Conservation (phyloP, 495 filamentous ascomycete genomes). For the Aspergillus sclerotiicarbonarius region DNA sequence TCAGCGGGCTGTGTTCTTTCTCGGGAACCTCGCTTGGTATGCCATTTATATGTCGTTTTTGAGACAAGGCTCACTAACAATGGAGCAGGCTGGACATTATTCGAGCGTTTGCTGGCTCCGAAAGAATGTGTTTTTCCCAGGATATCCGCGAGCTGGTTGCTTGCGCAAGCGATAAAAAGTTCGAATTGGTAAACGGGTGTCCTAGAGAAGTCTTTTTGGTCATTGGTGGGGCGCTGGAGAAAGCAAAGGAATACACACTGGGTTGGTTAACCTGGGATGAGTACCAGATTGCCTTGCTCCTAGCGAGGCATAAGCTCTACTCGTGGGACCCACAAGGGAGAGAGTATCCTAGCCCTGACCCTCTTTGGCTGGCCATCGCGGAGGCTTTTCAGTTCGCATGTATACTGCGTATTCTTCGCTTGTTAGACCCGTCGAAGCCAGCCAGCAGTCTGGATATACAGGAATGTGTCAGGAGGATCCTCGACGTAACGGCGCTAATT, state of each 20-base stretch:
- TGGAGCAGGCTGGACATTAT: conserved; percentile 36
- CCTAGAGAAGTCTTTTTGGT: conserved; percentile 35
- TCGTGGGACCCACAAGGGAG: conserved; percentile 26
- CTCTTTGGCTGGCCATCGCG: conserved; percentile 31
- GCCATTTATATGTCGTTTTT: background rate
- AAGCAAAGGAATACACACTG: conserved; percentile 29
- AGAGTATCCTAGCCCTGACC: conserved; percentile 28
- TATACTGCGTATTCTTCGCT: conserved; percentile 33
- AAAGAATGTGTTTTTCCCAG: conserved; percentile 34
- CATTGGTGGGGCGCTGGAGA: conserved; percentile 33
- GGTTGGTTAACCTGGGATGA: conserved; percentile 21
- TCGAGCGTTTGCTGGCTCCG: conserved; percentile 32
- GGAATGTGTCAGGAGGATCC: conserved; percentile 27
- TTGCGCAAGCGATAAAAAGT: conserved; percentile 27
- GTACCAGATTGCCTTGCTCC: conserved; percentile 20
- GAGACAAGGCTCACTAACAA: background rate
- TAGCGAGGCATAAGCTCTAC: conserved; percentile 26
- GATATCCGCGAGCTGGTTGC: conserved; percentile 32
- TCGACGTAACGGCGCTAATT: conserved; percentile 34
- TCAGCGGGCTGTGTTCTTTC: conserved; percentile 35
- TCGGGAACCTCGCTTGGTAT: conserved; percentile 39
- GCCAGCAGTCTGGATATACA: conserved; percentile 28
- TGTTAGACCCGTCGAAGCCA: conserved; percentile 28
- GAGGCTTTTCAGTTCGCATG: conserved; percentile 36
- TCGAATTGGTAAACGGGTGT: conserved; percentile 39